Evolutionary conservation across 306 rosid genomes (phyloP).

Genomic region (Glycyrrhiza uralensis): DNA sequence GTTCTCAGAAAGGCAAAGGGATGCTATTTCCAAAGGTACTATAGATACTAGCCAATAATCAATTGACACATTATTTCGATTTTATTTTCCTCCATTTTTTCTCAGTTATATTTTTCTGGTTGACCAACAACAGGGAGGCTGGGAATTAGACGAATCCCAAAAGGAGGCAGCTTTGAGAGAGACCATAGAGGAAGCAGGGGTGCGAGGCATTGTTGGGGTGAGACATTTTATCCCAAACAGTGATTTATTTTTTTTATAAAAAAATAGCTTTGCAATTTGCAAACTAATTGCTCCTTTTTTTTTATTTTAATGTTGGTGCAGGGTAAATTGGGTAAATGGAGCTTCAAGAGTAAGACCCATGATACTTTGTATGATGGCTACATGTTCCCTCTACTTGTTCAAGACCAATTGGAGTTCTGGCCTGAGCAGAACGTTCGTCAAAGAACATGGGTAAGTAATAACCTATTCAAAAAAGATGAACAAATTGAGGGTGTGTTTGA

Average conservation of each 20-base stretch:
- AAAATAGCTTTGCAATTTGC: background rate
- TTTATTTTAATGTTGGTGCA: constrained; percentile 20
- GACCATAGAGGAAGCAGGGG: constrained; percentile 93
- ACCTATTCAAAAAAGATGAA: background rate
- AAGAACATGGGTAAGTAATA: constrained; percentile 69
- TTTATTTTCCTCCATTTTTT: constrained; percentile 3
- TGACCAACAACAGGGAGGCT: constrained; percentile 69
- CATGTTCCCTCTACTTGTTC: constrained; percentile 87
- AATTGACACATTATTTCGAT: background rate
- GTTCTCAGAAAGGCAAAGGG: constrained; percentile 87
- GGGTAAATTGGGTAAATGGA: constrained; percentile 82
- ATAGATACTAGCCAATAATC: background rate
- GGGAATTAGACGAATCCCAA: constrained; percentile 87
- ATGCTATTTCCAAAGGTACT: constrained; percentile 96
- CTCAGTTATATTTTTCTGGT: background rate
- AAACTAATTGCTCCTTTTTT: background rate
- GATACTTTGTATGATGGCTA: constrained; percentile 75
- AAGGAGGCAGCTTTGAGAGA: constrained; percentile 86
- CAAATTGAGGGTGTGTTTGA: no score
- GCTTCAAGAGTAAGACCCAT: constrained; percentile 81
- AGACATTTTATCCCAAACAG: constrained; percentile 2
- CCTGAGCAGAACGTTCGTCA: constrained; percentile 76
- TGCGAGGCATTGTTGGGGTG: constrained; percentile 74
- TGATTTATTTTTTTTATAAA: no score
- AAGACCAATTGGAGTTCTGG: constrained; percentile 83